Evolutionary conservation across 768 basidiomycete species (phyloP).

Genomic region (Russula olivacea): DNA sequence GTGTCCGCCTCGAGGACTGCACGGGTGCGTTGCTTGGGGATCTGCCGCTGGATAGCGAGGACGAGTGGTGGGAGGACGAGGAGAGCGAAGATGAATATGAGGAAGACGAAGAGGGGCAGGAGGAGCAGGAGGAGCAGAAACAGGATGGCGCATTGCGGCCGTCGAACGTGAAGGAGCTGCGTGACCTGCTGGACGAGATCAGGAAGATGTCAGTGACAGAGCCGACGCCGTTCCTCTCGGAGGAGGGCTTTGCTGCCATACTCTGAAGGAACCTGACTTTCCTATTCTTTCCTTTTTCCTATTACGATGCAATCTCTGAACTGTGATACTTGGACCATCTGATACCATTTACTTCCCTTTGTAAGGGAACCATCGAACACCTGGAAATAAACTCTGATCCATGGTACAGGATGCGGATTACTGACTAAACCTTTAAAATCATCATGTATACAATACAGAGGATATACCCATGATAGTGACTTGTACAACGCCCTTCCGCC

Average conservation of each 20-base stretch:
- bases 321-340: not conserved
- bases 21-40: conserved; percentile 59
- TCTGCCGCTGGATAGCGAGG: conserved; percentile 31
- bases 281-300: not conserved
- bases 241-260: conserved; percentile 14
- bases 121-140: no score
- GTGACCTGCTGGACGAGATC: conserved; percentile 23
- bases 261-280: not conserved
- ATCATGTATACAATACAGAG: not conserved
- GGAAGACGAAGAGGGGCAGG: conserved; percentile 29
- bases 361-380: not conserved
- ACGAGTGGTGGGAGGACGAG: conserved; percentile 31
- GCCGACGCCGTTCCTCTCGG: conserved; percentile 3
- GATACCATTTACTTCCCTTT: not conserved
- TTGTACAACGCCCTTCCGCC: not conserved
- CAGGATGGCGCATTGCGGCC: conserved; percentile 25
- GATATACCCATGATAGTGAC: not conserved
- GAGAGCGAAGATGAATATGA: conserved; percentile 32
- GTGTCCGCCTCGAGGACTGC: conserved; percentile 67
- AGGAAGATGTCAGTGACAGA: conserved; percentile 21
- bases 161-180: conserved; percentile 23
- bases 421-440: no score
- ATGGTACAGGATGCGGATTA: not conserved
- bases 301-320: not conserved
- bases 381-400: not conserved